Evolutionary conservation across 176 grass and related monocot genomes (phyloP).

Genomic region (Bromus sterilis): DNA sequence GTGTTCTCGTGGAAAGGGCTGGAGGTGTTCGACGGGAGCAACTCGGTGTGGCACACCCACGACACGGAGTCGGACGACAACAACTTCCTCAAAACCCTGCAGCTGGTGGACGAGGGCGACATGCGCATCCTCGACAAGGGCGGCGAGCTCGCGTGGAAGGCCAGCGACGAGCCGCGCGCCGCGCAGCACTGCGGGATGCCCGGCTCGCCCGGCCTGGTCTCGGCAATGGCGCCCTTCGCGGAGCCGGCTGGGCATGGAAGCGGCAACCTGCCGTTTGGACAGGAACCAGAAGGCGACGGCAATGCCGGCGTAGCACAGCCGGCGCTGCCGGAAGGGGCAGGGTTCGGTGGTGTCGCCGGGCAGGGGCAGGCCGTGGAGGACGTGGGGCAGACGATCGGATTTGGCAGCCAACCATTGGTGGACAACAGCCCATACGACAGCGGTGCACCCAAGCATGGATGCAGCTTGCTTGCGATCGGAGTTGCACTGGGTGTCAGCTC

Average conservation of each 20-base stretch:
- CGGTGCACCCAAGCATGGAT: constrained; percentile 23
- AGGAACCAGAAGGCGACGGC: neutral
- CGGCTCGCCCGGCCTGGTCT: constrained; percentile 48
- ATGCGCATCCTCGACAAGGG: constrained; percentile 93
- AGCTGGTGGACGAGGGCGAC: constrained; percentile 92
- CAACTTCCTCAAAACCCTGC: constrained; percentile 54
- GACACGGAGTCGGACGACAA: constrained; percentile 38
- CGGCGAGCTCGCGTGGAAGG: constrained; percentile 91
- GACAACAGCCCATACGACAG: constrained; percentile 95
- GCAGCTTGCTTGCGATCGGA: constrained; percentile 2
- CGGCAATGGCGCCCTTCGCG: constrained; percentile 54
- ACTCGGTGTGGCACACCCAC: constrained; percentile 66
- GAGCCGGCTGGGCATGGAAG: constrained; percentile 45
- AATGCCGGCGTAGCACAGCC: constrained; percentile 17
- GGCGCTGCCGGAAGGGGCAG: constrained; percentile 15
- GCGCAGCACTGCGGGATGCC: constrained; percentile 75
- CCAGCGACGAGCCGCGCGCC: constrained; percentile 63
- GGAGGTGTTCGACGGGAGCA: constrained; percentile 91
- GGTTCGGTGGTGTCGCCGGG: constrained; percentile 12
- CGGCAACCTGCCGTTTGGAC: constrained; percentile 58
- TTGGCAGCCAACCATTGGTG: constrained; percentile 67
- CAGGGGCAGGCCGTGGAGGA: constrained; percentile 9
- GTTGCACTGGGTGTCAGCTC: neutral
- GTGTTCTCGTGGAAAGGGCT: constrained; percentile 74
- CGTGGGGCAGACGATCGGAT: constrained; percentile 50